These are phyloP conservation scores for Plasmodium adleri DNA, from an alignment of 169 alveolate genomes.

Conservation along the genomic window DNA sequence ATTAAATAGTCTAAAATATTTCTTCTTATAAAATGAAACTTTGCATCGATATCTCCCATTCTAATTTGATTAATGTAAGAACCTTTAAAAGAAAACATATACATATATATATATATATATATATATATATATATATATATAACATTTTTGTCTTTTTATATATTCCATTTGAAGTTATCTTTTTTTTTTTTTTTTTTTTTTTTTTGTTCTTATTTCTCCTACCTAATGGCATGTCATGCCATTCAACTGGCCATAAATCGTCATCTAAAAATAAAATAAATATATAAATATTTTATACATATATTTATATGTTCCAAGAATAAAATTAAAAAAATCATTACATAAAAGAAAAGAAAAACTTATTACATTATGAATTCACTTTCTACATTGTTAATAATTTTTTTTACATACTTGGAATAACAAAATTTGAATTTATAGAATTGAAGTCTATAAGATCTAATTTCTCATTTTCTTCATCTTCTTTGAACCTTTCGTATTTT, in stretches of 20 bases:
- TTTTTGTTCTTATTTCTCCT: no score
- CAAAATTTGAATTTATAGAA: constrained; percentile 22
- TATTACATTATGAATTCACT: neutral
- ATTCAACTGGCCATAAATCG: constrained; percentile 40
- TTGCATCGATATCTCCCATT: constrained; percentile 67
- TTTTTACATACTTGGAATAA: constrained; percentile 38
- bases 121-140: no score
- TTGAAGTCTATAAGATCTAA: constrained; percentile 38
- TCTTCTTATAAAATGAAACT: constrained; percentile 54
- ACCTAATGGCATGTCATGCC: no score
- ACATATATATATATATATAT: no score
- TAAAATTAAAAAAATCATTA: neutral
- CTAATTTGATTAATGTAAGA: constrained; percentile 28
- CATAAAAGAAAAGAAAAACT: neutral
- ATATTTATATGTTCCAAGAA: no score
- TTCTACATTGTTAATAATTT: neutral
- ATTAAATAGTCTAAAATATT: constrained; percentile 35
- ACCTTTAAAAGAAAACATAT: constrained; percentile 2
- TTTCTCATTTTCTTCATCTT: constrained; percentile 9
- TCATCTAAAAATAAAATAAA: constrained; percentile 18
- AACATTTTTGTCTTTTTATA: no score
- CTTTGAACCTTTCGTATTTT: constrained; percentile 26
- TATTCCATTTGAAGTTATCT: no score
- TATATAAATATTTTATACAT: no score
- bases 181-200: no score